phyloP scores from a whole-genome alignment of 345 rosid genomes.

The Clausena lansium region DNA sequence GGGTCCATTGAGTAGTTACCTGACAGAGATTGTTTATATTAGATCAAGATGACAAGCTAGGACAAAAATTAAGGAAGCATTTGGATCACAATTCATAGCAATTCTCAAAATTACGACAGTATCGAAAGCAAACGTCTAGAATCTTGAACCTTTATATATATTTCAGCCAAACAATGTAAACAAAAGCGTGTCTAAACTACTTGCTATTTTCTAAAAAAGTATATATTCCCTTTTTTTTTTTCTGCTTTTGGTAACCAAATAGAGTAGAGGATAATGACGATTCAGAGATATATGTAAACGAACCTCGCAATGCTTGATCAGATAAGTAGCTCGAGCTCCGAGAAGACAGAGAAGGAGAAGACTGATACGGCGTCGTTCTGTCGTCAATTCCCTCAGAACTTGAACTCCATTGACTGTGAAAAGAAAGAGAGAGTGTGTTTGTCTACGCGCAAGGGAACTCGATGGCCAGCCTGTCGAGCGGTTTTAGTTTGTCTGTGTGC shows the following conservation, averaged over 20 bases:
- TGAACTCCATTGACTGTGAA: constrained; percentile 40
- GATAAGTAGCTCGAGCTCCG: too few relatives aligned
- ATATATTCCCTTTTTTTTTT: too few relatives aligned
- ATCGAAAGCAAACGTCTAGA: neutral
- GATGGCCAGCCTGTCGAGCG: too few relatives aligned
- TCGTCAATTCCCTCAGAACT: constrained; percentile 35
- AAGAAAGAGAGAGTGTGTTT: too few relatives aligned
- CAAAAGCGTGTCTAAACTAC: neutral
- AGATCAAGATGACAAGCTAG: neutral
- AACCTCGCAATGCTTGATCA: too few relatives aligned
- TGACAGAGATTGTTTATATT: neutral
- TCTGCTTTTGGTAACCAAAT: neutral
- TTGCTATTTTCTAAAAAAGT: too few relatives aligned
- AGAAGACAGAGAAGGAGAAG: constrained; percentile 15
- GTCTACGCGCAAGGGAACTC: neutral
- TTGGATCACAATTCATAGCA: neutral
- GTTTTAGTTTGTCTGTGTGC: too few relatives aligned
- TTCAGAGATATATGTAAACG: neutral
- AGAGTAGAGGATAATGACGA: neutral
- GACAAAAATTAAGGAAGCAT: too few relatives aligned
- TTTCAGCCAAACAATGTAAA: neutral
- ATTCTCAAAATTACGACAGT: neutral
- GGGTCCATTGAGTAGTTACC: neutral
- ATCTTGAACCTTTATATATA: neutral
- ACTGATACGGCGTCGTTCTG: constrained; percentile 12